Evolutionary conservation across 2,329 filamentous ascomycete species (phyloP), one percentile per base, ranked within the genome.

Genomic region (Fusarium albidum): DNA sequence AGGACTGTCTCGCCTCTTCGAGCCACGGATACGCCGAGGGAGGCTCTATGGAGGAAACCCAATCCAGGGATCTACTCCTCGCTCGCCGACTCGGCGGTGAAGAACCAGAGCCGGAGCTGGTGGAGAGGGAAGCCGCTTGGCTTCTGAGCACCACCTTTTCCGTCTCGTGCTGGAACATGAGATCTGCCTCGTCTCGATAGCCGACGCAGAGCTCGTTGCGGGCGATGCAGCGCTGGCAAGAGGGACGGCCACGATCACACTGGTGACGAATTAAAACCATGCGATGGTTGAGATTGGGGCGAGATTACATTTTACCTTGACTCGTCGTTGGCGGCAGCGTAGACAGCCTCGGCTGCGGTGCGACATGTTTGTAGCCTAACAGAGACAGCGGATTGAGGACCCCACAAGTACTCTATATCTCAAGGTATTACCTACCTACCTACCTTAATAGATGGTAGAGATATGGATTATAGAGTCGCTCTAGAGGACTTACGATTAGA

Each of bases 101-200:
- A 9, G 49, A 45, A 2, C 35, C 27, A 17, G 56, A 63, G 21
- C 35, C 27, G 14, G 56, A 63, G 21, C 28, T 15, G 10, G 27
- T 32, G 8, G 37, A 42, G n/a, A 18, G n/a, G 3, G 61, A 63
- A 28, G 44, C 37, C 2, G 54, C 27, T 17, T 54, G 58, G 17
- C 45, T 57, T 26, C 45, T 64, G 11, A 38, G 39, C 5, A 70
- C 61, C 2, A 69, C 55, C 43, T 71, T 73, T 28, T 64, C 49
- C 0, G 71, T 75, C 55, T 76, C 71, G 41, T 74, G 55, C 4
- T 72, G 68, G 46, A 76, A 76, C 25, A 74, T 63, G 14, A 75
- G 60, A n/a, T 69, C 67, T 8, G 62, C 51, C 25, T 76, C 71
- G 15, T 76, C 74, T 26, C 72, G 65, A 53, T 76, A 76, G 10